Conservation (phyloP, 2,329 filamentous ascomycete species). For the Colletotrichum lini region DNA sequence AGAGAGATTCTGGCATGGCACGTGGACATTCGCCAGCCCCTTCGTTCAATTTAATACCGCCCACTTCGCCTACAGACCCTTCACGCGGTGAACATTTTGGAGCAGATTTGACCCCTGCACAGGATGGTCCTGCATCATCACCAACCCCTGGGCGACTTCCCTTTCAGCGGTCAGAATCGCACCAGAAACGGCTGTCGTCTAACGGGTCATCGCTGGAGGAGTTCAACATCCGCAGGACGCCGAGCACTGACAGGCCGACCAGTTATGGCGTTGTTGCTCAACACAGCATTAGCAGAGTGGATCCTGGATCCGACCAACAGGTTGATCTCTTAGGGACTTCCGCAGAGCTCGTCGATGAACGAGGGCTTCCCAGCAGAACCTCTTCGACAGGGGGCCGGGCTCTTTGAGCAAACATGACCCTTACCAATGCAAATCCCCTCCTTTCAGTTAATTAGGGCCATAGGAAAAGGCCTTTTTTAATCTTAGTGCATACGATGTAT, state of each 20-base stretch:
- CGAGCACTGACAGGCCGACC: constrained; percentile 63
- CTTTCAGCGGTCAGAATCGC: constrained; percentile 70
- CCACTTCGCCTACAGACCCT: constrained; percentile 32
- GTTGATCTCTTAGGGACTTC: constrained; percentile 66
- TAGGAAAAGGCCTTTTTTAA: neutral
- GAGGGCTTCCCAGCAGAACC: constrained; percentile 30
- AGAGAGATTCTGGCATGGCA: constrained; percentile 65
- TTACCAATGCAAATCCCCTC: neutral
- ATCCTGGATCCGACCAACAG: constrained; percentile 59
- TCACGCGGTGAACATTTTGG: constrained; percentile 35
- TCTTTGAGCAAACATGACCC: constrained; percentile 10
- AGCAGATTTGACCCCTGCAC: neutral
- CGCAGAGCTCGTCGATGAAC: constrained; percentile 69
- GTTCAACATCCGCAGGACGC: constrained; percentile 54
- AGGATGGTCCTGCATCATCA: constrained; percentile 23
- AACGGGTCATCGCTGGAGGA: constrained; percentile 65
- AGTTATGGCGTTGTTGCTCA: constrained; percentile 72
- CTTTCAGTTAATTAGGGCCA: neutral
- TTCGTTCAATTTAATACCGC: constrained; percentile 52
- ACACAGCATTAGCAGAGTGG: constrained; percentile 69
- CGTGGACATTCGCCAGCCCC: constrained; percentile 52
- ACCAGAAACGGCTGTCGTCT: constrained; percentile 63
- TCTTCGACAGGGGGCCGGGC: constrained; percentile 33
- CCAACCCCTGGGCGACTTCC: constrained; percentile 56
- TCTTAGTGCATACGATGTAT: constrained; percentile 31